Evolutionary conservation across 768 basidiomycete genomes (phyloP).

Genomic region (Kwoniella botswanensis): DNA sequence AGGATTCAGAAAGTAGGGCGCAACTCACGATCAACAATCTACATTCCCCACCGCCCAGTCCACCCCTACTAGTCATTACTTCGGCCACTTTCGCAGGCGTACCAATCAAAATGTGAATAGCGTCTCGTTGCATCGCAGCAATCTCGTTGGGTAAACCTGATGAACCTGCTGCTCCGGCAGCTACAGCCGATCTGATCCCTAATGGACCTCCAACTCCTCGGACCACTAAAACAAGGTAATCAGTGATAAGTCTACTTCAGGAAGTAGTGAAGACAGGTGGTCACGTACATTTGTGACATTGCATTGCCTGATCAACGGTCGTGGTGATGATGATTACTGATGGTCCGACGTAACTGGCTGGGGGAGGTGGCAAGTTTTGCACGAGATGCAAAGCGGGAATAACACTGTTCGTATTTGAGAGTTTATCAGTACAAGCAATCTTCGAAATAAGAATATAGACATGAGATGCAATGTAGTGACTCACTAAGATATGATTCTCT

Average conservation of each 20-base stretch:
- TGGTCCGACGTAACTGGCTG: constrained; percentile 72
- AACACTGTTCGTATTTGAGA: constrained; percentile 32
- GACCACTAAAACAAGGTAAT: constrained; percentile 30
- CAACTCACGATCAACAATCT: constrained; percentile 75
- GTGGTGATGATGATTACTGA: constrained; percentile 93
- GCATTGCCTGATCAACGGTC: constrained; percentile 97
- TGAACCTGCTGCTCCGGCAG: constrained; percentile 68
- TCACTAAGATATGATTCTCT: constrained; percentile 90
- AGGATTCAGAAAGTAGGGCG: neutral
- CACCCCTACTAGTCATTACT: constrained; percentile 79
- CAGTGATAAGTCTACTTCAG: neutral
- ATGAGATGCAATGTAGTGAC: constrained; percentile 47
- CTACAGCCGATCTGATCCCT: constrained; percentile 86
- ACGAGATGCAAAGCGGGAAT: constrained; percentile 61
- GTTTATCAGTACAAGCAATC: neutral
- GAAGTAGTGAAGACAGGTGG: neutral
- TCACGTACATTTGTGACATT: constrained; percentile 65
- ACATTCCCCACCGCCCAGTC: constrained; percentile 79
- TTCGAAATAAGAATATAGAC: too few species aligned
- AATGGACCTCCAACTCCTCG: constrained; percentile 91
- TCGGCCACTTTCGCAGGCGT: constrained; percentile 96
- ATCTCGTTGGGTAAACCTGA: constrained; percentile 75
- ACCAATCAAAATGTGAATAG: constrained; percentile 94
- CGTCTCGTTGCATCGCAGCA: constrained; percentile 82
- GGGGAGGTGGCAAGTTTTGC: constrained; percentile 62